Percentiles rank a stretch among this genome's conserved stretches.
phyloP scores from a whole-genome alignment of 805 yeast genomes.

The Pichia californica region DNA sequence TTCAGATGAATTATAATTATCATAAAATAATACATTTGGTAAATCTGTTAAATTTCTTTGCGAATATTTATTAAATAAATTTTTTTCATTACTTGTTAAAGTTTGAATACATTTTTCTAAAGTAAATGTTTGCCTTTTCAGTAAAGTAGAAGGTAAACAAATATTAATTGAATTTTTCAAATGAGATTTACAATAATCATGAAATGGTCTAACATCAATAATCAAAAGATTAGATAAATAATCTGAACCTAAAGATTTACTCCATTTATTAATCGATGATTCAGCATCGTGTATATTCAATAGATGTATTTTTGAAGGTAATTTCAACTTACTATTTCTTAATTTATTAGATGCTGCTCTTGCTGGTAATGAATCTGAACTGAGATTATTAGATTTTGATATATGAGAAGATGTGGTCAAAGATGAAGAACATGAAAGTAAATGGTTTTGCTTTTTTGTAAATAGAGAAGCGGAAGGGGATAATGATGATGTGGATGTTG shows the following conservation, averaged over 20 bases:
- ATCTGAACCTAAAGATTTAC: slow-evolving; percentile 19
- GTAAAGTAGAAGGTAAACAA: slow-evolving; percentile 83
- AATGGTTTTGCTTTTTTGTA: neutral
- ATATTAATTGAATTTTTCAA: slow-evolving; percentile 61
- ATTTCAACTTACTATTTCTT: slow-evolving; percentile 16
- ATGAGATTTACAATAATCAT: slow-evolving; percentile 58
- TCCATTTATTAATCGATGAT: slow-evolving; percentile 14
- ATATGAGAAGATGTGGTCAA: neutral
- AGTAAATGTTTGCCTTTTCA: slow-evolving; percentile 69
- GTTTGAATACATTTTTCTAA: slow-evolving; percentile 57
- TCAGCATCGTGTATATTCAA: slow-evolving; percentile 16
- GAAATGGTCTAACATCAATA: slow-evolving; percentile 76
- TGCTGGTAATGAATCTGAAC: slow-evolving; percentile 7
- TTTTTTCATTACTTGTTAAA: slow-evolving; percentile 46
- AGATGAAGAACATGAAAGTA: neutral
- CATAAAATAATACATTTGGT: slow-evolving; percentile 48
- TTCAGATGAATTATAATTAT: slow-evolving; percentile 31
- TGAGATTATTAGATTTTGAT: slow-evolving; percentile 2
- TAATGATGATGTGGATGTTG: neutral
- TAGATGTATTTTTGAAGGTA: slow-evolving; percentile 20
- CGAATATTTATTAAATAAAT: slow-evolving; percentile 34
- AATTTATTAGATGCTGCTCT: slow-evolving; percentile 17
- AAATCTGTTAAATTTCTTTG: slow-evolving; percentile 23
- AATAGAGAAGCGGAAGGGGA: slow-evolving; percentile 5
- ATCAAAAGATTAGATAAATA: slow-evolving; percentile 35